Conservation (phyloP, 176 grass and related monocot genomes). For the Poa annua region DNA sequence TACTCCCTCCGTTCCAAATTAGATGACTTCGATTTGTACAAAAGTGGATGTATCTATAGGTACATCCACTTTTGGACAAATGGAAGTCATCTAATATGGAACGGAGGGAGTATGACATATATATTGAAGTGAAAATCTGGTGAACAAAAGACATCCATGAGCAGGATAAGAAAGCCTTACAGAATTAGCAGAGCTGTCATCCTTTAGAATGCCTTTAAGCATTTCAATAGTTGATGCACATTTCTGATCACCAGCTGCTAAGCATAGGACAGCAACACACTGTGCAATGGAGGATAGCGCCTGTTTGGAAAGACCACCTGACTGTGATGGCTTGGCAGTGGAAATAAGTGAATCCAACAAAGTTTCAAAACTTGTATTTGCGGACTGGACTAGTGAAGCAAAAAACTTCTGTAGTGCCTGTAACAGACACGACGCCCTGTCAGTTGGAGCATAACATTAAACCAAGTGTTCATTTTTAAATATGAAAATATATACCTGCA, state of each 20-base stretch:
- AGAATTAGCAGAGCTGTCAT: slow-evolving; percentile 28
- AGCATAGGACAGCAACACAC: slow-evolving; percentile 33
- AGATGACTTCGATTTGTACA: too few species aligned
- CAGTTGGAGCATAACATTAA: slow-evolving; percentile 5
- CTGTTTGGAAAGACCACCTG: slow-evolving; percentile 22
- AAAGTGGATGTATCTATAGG: too few species aligned
- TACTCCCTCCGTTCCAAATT: too few species aligned
- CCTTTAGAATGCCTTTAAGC: slow-evolving; percentile 29
- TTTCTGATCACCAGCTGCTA: slow-evolving; percentile 31
- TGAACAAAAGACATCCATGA: not conserved
- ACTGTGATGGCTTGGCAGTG: slow-evolving; percentile 26
- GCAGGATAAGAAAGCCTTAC: slow-evolving; percentile 18
- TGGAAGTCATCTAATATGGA: too few species aligned
- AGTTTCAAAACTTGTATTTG: slow-evolving; percentile 23
- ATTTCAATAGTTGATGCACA: slow-evolving; percentile 33
- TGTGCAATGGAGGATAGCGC: slow-evolving; percentile 28
- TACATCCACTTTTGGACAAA: too few species aligned
- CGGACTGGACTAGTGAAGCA: slow-evolving; percentile 30
- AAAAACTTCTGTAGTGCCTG: slow-evolving; percentile 31
- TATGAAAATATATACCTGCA: slow-evolving; percentile 20
- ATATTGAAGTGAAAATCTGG: not conserved
- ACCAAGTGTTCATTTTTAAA: not conserved
- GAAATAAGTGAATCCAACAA: slow-evolving; percentile 30
- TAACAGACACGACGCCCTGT: not conserved
- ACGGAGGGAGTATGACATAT: not conserved